These are phyloP conservation scores for Pharnaceum exiguum DNA, from an alignment of 148 eudicot genomes.

Conservation along the genomic window DNA sequence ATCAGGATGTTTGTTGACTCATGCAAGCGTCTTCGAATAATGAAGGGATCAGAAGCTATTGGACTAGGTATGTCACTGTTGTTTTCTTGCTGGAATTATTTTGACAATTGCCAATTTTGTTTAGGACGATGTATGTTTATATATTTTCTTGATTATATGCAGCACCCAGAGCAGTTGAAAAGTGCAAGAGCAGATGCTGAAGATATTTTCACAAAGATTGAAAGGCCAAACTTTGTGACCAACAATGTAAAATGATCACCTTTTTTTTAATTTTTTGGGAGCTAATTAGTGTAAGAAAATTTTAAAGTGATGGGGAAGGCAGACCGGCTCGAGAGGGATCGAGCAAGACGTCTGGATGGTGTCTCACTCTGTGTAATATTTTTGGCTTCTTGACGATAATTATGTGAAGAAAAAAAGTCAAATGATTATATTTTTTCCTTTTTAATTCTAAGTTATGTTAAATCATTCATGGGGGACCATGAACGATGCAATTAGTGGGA, in stretches of 20 bases:
- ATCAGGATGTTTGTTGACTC: slow-evolving; percentile 51
- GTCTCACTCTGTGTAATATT: slow-evolving; percentile 19
- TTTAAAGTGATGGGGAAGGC: slow-evolving; percentile 9
- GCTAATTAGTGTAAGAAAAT: slow-evolving; percentile 12
- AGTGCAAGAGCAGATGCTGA: slow-evolving; percentile 58
- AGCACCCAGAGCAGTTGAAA: slow-evolving; percentile 64
- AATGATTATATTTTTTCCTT: no score
- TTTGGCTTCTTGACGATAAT: slow-evolving; percentile 15
- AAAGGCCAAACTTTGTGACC: slow-evolving; percentile 6
- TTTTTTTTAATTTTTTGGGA: neutral
- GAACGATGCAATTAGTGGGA: no score
- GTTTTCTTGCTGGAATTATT: neutral
- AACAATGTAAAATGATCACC: slow-evolving; percentile 24
- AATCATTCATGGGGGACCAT: no score
- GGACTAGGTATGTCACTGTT: slow-evolving; percentile 39
- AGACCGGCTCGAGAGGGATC: slow-evolving; percentile 39
- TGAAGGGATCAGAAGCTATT: slow-evolving; percentile 65
- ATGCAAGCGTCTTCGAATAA: slow-evolving; percentile 60
- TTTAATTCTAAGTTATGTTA: no score
- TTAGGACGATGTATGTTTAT: neutral
- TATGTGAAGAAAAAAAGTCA: slow-evolving; percentile 21
- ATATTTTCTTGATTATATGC: slow-evolving; percentile 10
- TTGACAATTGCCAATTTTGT: neutral
- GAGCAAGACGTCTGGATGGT: slow-evolving; percentile 33
- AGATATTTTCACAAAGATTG: neutral